Evolutionary conservation across 768 basidiomycete species (phyloP).

Genomic region (Rhizopogon sp.): DNA sequence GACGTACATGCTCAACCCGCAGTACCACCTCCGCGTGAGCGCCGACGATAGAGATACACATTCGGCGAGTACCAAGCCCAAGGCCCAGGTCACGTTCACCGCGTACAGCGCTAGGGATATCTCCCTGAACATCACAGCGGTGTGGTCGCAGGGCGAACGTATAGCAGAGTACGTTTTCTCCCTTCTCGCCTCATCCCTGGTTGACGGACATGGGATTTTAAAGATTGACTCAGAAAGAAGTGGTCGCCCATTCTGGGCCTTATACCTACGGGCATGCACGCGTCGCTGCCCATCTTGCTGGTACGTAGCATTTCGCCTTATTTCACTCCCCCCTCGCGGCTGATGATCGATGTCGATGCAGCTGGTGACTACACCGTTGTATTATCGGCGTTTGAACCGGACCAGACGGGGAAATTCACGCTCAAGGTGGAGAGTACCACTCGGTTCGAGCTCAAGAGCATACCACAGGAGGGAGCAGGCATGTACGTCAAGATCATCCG

Average conservation of each 20-base stretch:
- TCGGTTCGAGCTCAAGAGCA: conserved; percentile 55
- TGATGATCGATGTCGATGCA: conserved; percentile 6
- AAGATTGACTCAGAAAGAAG: conserved; percentile 60
- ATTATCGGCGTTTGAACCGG: conserved; percentile 81
- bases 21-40: conserved; percentile 66
- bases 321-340: neutral
- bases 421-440: conserved; percentile 59
- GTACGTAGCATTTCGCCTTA: conserved; percentile 31
- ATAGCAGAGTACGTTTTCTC: conserved; percentile 59
- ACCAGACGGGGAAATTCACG: conserved; percentile 58
- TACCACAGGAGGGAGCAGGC: conserved; percentile 86
- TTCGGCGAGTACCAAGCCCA: conserved; percentile 15
- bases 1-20: conserved; percentile 87
- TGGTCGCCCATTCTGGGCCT: conserved; percentile 69
- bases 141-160: conserved; percentile 74
- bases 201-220: neutral
- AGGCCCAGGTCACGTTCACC: conserved; percentile 38
- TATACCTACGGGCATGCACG: conserved; percentile 78
- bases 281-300: conserved; percentile 41
- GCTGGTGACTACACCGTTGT: conserved; percentile 76
- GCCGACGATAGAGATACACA: neutral
- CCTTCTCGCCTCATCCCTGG: neutral
- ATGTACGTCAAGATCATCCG: conserved; percentile 70
- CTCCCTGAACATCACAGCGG: conserved; percentile 66
- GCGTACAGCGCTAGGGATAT: conserved; percentile 58